phyloP scores from a whole-genome alignment of 2,329 filamentous ascomycete genomes.

The Talaromyces sp. region DNA sequence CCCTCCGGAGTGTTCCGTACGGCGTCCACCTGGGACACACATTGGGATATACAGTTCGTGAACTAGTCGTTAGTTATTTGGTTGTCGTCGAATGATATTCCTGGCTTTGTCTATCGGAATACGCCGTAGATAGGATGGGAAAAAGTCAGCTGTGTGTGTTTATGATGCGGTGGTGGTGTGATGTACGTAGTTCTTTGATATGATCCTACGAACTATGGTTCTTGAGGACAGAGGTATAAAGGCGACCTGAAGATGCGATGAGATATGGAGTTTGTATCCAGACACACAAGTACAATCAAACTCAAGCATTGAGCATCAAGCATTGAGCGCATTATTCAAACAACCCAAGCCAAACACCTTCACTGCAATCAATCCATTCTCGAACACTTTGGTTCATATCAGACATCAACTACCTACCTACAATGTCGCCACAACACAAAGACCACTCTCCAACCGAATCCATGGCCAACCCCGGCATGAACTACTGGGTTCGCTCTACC shows the following conservation, averaged over 20 bases:
- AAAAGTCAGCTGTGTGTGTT: too few species aligned
- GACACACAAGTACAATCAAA: neutral
- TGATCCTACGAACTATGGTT: too few species aligned
- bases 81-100: neutral
- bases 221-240: too few species aligned
- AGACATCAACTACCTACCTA: neutral
- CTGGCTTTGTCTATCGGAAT: too few species aligned
- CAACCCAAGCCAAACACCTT: neutral
- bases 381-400: too few species aligned
- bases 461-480: constrained; percentile 17
- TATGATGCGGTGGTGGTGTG: neutral
- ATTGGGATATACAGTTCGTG: too few species aligned
- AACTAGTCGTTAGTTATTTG: too few species aligned
- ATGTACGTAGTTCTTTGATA: neutral
- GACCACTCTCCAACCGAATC: constrained; percentile 30
- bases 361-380: too few species aligned
- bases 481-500: constrained; percentile 30
- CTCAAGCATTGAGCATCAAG: neutral
- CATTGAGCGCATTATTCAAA: neutral
- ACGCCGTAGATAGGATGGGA: too few species aligned
- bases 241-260: too few species aligned
- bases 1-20: neutral
- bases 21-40: too few species aligned
- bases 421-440: constrained; percentile 12
- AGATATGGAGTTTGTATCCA: too few species aligned